Evolutionary conservation across 805 yeast species (phyloP).

Genomic region (Starmerella stigmatis): DNA sequence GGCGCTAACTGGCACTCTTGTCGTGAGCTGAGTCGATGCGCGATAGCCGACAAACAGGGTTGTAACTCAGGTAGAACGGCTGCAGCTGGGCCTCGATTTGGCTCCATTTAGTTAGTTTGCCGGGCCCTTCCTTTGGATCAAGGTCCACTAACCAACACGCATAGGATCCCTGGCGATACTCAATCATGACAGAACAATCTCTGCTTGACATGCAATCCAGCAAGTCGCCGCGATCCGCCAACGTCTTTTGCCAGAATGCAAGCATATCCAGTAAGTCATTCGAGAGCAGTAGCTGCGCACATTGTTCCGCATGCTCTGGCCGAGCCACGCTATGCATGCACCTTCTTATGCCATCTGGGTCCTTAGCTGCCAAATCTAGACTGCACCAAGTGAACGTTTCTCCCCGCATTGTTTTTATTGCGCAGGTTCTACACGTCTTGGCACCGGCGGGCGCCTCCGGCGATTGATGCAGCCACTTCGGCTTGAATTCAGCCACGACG

Average conservation of each 20-base stretch:
- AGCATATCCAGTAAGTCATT: conserved; percentile 25
- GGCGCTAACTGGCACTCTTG: conserved; percentile 1
- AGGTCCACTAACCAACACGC: conserved; percentile 41
- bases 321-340: conserved; percentile 5
- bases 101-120: conserved; percentile 41
- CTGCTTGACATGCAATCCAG: conserved; percentile 39
- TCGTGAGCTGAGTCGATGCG: conserved; percentile 3
- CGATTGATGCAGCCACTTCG: conserved; percentile 49
- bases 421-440: conserved; percentile 48
- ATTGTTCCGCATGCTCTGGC: conserved; percentile 6
- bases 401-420: conserved; percentile 35
- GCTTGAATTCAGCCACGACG: conserved; percentile 43
- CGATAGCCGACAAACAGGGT: conserved; percentile 17
- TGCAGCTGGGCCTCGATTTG: conserved; percentile 32
- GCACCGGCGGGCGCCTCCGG: conserved; percentile 32
- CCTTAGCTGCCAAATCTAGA: conserved; percentile 34
- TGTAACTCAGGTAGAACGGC: conserved; percentile 6
- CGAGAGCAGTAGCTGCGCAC: conserved; percentile 17
- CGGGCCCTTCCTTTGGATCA: conserved; percentile 38
- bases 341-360: conserved; percentile 10
- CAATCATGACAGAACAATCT: conserved; percentile 46
- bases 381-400: conserved; percentile 37
- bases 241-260: conserved; percentile 24
- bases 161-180: conserved; percentile 28
- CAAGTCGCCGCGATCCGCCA: neutral